Conservation (phyloP, 2,329 filamentous ascomycete genomes). For the Fusarium aywerte region DNA sequence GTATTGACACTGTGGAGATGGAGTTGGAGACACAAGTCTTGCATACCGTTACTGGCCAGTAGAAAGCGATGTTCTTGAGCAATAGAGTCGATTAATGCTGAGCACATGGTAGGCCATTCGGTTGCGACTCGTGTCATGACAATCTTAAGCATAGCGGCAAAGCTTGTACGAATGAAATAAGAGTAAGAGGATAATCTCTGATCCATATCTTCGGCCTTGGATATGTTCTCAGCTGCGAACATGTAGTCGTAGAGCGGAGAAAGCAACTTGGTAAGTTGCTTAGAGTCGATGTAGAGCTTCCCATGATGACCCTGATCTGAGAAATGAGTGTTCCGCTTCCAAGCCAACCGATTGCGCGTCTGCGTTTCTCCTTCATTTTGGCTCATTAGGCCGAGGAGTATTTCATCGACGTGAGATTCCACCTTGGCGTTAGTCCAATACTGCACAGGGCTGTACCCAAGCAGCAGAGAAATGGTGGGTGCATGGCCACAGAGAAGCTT, state of each 20-base stretch:
- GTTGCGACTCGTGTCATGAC: conserved; percentile 51
- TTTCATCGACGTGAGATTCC: conserved; percentile 55
- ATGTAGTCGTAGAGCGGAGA: conserved; percentile 58
- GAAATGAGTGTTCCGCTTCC: conserved; percentile 52
- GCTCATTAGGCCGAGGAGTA: conserved; percentile 46
- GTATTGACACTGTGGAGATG: conserved; percentile 51
- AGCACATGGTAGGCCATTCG: conserved; percentile 50
- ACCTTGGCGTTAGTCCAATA: conserved; percentile 62
- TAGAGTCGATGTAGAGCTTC: conserved; percentile 50
- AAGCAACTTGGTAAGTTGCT: conserved; percentile 54
- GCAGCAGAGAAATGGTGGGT: conserved; percentile 58
- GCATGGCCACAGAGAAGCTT: conserved; percentile 60
- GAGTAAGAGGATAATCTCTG: conserved; percentile 39
- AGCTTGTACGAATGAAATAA: conserved; percentile 53
- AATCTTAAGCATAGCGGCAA: conserved; percentile 54
- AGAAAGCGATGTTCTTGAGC: conserved; percentile 46
- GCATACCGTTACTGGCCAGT: conserved; percentile 48
- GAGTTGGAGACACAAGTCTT: conserved; percentile 53
- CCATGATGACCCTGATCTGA: conserved; percentile 38
- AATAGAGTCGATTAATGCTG: conserved; percentile 47
- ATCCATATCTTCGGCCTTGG: conserved; percentile 13
- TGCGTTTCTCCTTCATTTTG: conserved; percentile 34
- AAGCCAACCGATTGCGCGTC: conserved; percentile 48
- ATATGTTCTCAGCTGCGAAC: conserved; percentile 56
- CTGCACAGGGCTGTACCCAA: conserved; percentile 62